Conservation (phyloP, 73 alveolate genomes). For the Paramecium primaurelia region DNA sequence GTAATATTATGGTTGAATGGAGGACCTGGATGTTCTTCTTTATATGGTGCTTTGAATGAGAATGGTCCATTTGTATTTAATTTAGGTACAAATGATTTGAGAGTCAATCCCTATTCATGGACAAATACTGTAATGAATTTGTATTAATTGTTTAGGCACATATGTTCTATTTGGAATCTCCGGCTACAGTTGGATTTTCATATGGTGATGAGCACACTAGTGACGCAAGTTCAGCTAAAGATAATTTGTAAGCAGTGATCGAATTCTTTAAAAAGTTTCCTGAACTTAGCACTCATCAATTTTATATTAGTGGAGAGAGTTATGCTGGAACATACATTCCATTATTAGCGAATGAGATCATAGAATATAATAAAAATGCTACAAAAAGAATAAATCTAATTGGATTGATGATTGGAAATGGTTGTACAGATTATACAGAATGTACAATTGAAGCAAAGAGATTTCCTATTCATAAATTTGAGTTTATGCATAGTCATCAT, state of each 20-base stretch:
- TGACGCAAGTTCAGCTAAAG: slow-evolving; percentile 77
- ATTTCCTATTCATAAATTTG: neutral
- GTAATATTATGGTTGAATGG: slow-evolving; percentile 94
- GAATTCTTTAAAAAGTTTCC: slow-evolving; percentile 71
- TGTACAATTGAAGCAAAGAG: slow-evolving; percentile 27
- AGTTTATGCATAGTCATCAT: slow-evolving; percentile 13
- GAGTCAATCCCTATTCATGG: slow-evolving; percentile 45
- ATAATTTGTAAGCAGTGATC: slow-evolving; percentile 75
- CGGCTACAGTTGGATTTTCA: slow-evolving; percentile 35
- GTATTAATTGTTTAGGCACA: neutral
- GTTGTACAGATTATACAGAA: slow-evolving; percentile 67
- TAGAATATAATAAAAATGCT: slow-evolving; percentile 51
- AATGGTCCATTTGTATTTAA: slow-evolving; percentile 80
- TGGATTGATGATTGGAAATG: slow-evolving; percentile 77
- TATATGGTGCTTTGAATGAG: slow-evolving; percentile 79
- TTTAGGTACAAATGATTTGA: neutral
- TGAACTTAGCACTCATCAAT: slow-evolving; percentile 67
- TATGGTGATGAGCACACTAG: slow-evolving; percentile 23
- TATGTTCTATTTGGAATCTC: slow-evolving; percentile 42
- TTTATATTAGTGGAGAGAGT: slow-evolving; percentile 87
- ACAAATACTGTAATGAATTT: slow-evolving; percentile 36
- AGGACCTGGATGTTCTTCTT: slow-evolving; percentile 96
- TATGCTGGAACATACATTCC: slow-evolving; percentile 94
- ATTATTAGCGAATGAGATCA: slow-evolving; percentile 67
- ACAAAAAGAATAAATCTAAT: slow-evolving; percentile 59